phyloP scores from a whole-genome alignment of 2,329 filamentous ascomycete species.

The Paraphaeosphaeria minitans region DNA sequence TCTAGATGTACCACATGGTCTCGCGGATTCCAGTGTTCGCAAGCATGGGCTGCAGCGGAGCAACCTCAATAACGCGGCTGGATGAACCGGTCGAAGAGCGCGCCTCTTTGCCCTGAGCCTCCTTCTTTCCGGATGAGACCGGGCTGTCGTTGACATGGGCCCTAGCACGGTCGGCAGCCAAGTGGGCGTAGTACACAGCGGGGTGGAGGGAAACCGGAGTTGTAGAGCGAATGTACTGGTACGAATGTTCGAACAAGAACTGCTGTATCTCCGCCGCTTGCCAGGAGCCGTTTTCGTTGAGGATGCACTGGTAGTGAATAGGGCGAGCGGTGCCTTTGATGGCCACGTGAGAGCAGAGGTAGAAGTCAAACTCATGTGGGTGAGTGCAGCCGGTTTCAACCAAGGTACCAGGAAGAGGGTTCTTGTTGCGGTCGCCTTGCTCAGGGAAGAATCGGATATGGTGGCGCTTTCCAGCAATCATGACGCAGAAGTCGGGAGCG shows the following conservation, averaged over 20 bases:
- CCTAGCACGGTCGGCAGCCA: conserved; percentile 80
- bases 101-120: conserved; percentile 33
- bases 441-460: conserved; percentile 91
- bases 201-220: conserved; percentile 89
- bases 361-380: conserved; percentile 90
- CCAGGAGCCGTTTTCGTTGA: conserved; percentile 74
- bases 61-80: conserved; percentile 38
- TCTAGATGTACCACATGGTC: conserved; percentile 58
- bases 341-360: conserved; percentile 71
- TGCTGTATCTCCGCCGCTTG: conserved; percentile 73
- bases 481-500: conserved; percentile 75
- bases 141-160: conserved; percentile 66
- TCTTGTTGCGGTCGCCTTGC: conserved; percentile 73
- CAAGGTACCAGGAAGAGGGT: conserved; percentile 83
- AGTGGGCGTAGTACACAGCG: conserved; percentile 93
- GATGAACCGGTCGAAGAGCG: conserved; percentile 37
- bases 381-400: conserved; percentile 91
- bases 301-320: conserved; percentile 87
- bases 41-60: conserved; percentile 49
- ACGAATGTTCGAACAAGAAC: conserved; percentile 93
- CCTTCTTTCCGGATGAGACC: conserved; percentile 47
- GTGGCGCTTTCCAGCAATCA: conserved; percentile 91
- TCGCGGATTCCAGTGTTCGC: conserved; percentile 48
- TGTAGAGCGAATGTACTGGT: conserved; percentile 89
- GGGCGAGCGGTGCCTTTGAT: conserved; percentile 95